A percentile compares a stretch with the other conserved stretches of the same genome.
Evolutionary conservation across 2,329 filamentous ascomycete species (phyloP).

Genomic region (Pezicula carpinea): DNA sequence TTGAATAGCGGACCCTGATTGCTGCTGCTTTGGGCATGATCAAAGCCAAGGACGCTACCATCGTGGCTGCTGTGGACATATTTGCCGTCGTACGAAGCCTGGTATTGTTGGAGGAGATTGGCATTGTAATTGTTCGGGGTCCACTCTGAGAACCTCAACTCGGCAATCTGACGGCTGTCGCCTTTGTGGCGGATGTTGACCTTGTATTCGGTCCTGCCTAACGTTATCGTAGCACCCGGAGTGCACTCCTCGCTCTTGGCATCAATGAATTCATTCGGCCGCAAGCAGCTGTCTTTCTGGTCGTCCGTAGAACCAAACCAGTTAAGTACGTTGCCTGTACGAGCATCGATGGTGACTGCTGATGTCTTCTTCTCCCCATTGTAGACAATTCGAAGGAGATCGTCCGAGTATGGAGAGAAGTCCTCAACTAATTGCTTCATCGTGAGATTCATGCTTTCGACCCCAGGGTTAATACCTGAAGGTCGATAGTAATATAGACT

Average conservation of each 20-base stretch:
- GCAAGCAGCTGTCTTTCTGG: conserved; percentile 70
- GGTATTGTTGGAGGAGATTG: conserved; percentile 82
- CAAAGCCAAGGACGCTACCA: conserved; percentile 76
- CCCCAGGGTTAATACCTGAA: conserved; percentile 49
- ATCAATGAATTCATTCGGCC: conserved; percentile 55
- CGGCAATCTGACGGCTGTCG: conserved; percentile 74
- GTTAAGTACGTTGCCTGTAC: conserved; percentile 75
- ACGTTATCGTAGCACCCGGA: conserved; percentile 71
- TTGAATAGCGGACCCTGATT: conserved; percentile 47
- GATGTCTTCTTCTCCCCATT: conserved; percentile 88
- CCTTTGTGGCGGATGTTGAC: conserved; percentile 76
- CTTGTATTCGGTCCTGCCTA: conserved; percentile 85
- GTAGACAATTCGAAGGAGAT: conserved; percentile 77
- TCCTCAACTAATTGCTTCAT: conserved; percentile 88
- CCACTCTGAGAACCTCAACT: conserved; percentile 92
- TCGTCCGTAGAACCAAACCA: conserved; percentile 76
- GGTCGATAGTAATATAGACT: conserved; percentile 83
- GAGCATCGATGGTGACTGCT: conserved; percentile 83
- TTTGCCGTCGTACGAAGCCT: conserved; percentile 72
- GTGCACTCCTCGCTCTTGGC: conserved; percentile 69
- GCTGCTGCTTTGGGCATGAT: conserved; percentile 45
- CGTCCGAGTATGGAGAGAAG: conserved; percentile 69
- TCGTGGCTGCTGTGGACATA: conserved; percentile 88
- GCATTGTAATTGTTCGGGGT: conserved; percentile 84
- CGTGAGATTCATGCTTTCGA: conserved; percentile 65